Percentiles rank a stretch among this genome's conserved stretches.
Evolutionary conservation across 768 basidiomycete species (phyloP).

Genomic region (Tylopilus cervinicoccineus): DNA sequence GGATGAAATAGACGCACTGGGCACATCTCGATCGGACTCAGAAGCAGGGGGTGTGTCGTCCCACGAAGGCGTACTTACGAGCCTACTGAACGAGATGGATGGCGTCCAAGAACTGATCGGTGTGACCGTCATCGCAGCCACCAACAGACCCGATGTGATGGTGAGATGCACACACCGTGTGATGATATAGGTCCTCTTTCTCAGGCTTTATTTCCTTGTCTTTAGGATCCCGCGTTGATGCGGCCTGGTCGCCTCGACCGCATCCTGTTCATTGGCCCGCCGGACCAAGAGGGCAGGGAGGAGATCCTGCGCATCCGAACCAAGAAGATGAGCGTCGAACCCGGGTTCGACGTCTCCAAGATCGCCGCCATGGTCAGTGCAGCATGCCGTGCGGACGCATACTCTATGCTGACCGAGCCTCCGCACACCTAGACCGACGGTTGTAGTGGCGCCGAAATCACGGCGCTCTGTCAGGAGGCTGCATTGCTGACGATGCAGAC

Average conservation of each 20-base stretch:
- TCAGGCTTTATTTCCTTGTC: background rate
- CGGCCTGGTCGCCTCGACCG: slow-evolving; percentile 93
- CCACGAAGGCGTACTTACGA: slow-evolving; percentile 90
- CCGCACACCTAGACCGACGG: slow-evolving; percentile 84
- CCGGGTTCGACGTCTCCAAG: slow-evolving; percentile 57
- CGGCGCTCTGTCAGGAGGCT: slow-evolving; percentile 92
- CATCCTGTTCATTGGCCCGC: slow-evolving; percentile 91
- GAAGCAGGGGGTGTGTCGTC: slow-evolving; percentile 51
- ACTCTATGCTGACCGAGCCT: slow-evolving; percentile 7
- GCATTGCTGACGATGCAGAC: slow-evolving; percentile 89
- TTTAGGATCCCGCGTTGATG: slow-evolving; percentile 94
- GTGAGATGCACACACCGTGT: slow-evolving; percentile 41
- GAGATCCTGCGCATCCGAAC: slow-evolving; percentile 85
- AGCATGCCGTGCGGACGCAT: background rate
- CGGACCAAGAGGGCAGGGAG: slow-evolving; percentile 70
- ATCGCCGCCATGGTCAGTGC: slow-evolving; percentile 64
- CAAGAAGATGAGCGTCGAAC: slow-evolving; percentile 75
- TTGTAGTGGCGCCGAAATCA: slow-evolving; percentile 94
- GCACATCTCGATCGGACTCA: slow-evolving; percentile 61
- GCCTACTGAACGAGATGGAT: slow-evolving; percentile 96
- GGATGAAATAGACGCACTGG: slow-evolving; percentile 98
- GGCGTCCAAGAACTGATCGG: slow-evolving; percentile 93
- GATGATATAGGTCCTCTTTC: background rate
- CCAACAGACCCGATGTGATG: slow-evolving; percentile 92
- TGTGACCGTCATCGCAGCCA: slow-evolving; percentile 95